Base-by-base conservation (phyloP, 257 asterid genomes). In the Capsicum baccatum region DNA sequence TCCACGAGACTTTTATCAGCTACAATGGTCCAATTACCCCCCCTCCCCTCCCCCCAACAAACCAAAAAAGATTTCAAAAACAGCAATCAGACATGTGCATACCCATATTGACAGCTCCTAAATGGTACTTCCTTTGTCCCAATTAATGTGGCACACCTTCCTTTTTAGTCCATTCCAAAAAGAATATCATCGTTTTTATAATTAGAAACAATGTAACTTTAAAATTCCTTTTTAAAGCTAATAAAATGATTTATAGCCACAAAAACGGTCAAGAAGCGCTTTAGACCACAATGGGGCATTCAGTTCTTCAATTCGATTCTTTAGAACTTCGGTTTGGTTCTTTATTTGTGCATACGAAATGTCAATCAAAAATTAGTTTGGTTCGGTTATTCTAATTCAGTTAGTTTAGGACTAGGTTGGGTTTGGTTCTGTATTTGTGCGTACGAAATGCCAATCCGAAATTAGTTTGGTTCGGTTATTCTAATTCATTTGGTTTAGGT, bases 1-100 rank as follows among this genome's bases (percentile, higher is more conserved):
- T 76, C 21, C 42, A 74, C 19, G 44, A 50, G 80, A 74, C 44
- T 19, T 17, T 19, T 74, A 21, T 74, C 80, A 48, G 60, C 80
- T 74, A 21, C 60, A 74, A 74, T 62, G 19, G 17, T 74, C 60
- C 21, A 19, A 6, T 50, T 50, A 50, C 13, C 19, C 42, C 55
- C 60, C 55, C 60, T 3, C 42, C 37, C 42, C 26, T 0, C 26
- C 26, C 26, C 60, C 15, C 42, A 10, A n/a, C n/a, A 47, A 11
- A 73, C n/a, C 56, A 6, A 48, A 19, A 19, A n/a, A 19, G 39
- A 73, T 48, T 39, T 6, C 3, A 19, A 19, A 48, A 47, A 73
- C n/a, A 11, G 80, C 39, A 47, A 73, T 47, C 39, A 73, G 42
- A 73, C 37, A 71, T 71, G 67, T 60, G 52, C 16, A 71, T 71